Base-by-base conservation (phyloP, 495 filamentous ascomycete species). In the Clohesyomyces aquaticus region DNA sequence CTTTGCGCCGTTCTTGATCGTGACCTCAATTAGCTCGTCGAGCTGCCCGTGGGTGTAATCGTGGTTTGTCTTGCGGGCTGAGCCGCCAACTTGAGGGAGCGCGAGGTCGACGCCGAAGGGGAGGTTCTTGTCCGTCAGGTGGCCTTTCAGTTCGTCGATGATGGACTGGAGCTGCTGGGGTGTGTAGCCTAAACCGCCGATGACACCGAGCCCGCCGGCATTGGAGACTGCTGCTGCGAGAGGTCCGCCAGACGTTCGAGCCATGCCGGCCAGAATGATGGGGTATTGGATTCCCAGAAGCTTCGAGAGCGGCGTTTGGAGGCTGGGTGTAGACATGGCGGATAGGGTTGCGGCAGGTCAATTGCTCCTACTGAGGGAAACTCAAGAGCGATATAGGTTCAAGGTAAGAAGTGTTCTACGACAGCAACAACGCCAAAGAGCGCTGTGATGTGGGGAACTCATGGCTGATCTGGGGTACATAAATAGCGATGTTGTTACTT, bases 101-200 rank as follows among this genome's bases (percentile, higher is more conserved):
- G 91, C 91, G 6, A 96, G 85, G 72, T 96, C 91, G 53, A 96
- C 86, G 67, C 91, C 91, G 75, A 95, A 96, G 2, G 91, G 88
- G 0, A 93, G 83, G 21, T 77, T 75, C 2, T 85, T 84, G 59
- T 81, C 77, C 10, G 67, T 65, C 1, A 94, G 83, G 51, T 85
- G 77, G 27, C 85, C 75, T 76, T 96, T 95, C 60, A 95, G 82
- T 68, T 95, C 91, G 59, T 85, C 83, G 73, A 96, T 83, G 77
- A 93, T 94, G 63, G 83, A 77, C 48, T 86, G 86, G 28, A 96
- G 85, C 68, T 93, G 90, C 0, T 75, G 53, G 0, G 91, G 91
- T 2, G 90, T 91, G 82, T 96, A 96, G 69, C 88, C 86, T 53
- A 95, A 84, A 23, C 91, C 91, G 54, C 91, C 91, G 62, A 96